A percentile compares a stretch with the other conserved stretches of the same genome.
Conservation (phyloP, 768 basidiomycete species). For the Boletus coccyginus region DNA sequence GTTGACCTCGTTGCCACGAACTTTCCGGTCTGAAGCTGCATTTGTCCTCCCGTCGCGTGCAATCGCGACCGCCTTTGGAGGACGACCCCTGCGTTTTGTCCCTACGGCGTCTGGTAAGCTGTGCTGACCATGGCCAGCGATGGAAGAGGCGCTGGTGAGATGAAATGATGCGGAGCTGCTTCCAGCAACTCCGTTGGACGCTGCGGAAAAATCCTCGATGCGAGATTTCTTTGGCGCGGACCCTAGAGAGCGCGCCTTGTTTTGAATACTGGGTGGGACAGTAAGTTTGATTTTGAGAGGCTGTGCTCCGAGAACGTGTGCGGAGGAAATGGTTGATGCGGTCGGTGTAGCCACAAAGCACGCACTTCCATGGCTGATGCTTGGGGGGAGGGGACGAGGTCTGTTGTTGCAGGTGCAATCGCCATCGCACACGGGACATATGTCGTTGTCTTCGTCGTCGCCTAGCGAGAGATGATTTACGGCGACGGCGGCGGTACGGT, state of each 20-base stretch:
- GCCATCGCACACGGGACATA: slow-evolving; percentile 89
- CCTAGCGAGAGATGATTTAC: slow-evolving; percentile 36
- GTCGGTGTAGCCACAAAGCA: slow-evolving; percentile 38
- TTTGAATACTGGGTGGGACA: slow-evolving; percentile 54
- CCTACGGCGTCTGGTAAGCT: slow-evolving; percentile 11
- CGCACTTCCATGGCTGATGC: slow-evolving; percentile 32
- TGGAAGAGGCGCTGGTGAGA: slow-evolving; percentile 22
- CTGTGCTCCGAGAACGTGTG: slow-evolving; percentile 26
- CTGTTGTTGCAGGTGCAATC: slow-evolving; percentile 75
- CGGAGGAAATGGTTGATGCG: slow-evolving; percentile 36
- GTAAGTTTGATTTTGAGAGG: slow-evolving; percentile 73
- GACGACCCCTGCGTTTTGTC: slow-evolving; percentile 55
- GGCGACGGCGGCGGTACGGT: slow-evolving; percentile 59
- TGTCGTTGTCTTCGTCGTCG: slow-evolving; percentile 82
- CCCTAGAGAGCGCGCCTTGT: slow-evolving; percentile 35
- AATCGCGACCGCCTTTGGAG: slow-evolving; percentile 45
- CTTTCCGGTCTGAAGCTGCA: slow-evolving; percentile 21
- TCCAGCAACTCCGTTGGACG: slow-evolving; percentile 39
- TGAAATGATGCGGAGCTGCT: slow-evolving; percentile 17
- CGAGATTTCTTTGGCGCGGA: slow-evolving; percentile 31
- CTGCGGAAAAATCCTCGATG: slow-evolving; percentile 24
- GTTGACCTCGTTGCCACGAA: slow-evolving; percentile 32
- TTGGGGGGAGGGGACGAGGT: slow-evolving; percentile 33
- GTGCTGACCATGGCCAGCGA: slow-evolving; percentile 25
- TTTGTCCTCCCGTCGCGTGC: slow-evolving; percentile 26